phyloP scores from a whole-genome alignment of 202 grass and related monocot species.

The Setaria viridis region DNA sequence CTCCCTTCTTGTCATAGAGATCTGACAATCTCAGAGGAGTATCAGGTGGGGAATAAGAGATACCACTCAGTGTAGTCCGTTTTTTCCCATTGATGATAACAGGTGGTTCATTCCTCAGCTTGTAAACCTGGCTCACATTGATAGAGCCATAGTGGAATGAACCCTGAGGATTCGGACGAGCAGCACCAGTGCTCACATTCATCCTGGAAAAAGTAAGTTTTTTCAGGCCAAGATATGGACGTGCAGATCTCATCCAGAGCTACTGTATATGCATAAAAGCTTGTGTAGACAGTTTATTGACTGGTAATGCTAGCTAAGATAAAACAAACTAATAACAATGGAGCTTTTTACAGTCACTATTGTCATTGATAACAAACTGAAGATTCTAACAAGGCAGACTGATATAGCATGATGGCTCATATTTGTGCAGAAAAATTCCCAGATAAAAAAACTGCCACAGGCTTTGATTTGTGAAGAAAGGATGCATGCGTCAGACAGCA shows the following conservation, averaged over 20 bases:
- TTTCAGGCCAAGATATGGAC: neutral
- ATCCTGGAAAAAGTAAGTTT: conserved; percentile 51
- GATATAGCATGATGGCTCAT: neutral
- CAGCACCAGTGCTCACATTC: conserved; percentile 86
- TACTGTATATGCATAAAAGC: neutral
- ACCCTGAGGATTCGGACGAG: conserved; percentile 96
- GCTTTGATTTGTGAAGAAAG: neutral
- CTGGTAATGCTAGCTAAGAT: neutral
- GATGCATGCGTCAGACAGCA: neutral
- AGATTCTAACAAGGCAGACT: conserved; percentile 9
- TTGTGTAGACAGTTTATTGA: neutral
- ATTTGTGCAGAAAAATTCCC: conserved; percentile 11
- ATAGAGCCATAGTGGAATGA: conserved; percentile 95
- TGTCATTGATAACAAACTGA: neutral
- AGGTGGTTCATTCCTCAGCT: conserved; percentile 81
- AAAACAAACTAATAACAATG: conserved; percentile 23
- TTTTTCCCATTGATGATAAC: conserved; percentile 73
- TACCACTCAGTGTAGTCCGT: conserved; percentile 75
- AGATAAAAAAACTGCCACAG: neutral
- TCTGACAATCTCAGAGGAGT: conserved; percentile 89
- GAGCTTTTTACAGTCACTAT: neutral
- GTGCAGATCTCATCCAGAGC: conserved; percentile 9
- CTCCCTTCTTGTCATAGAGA: conserved; percentile 62
- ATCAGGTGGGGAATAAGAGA: conserved; percentile 76
- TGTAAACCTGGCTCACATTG: conserved; percentile 91